Percentiles rank a stretch among this genome's conserved stretches.
phyloP scores from a whole-genome alignment of 2,329 filamentous ascomycete species.

The Fonsecaea erecta region DNA sequence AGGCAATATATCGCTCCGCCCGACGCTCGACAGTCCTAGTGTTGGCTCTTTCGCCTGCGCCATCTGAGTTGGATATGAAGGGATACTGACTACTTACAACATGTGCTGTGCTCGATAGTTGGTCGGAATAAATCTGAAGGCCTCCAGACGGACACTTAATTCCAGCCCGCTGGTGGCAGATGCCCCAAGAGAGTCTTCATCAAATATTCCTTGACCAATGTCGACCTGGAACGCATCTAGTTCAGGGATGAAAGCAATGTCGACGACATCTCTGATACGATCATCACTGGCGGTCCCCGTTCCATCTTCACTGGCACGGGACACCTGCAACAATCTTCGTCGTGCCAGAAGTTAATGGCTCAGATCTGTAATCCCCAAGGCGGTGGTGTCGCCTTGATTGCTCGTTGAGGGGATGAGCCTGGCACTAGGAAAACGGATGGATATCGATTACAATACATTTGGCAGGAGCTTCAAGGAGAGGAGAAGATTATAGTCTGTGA shows the following conservation, averaged over 20 bases:
- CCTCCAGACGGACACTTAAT: slow-evolving; percentile 4
- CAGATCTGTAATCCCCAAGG: slow-evolving; percentile 4
- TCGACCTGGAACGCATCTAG: not conserved
- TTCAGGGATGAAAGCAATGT: not conserved
- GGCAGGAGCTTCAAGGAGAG: no score
- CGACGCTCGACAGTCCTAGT: no score
- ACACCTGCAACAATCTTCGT: slow-evolving; percentile 8
- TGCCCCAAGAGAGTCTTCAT: not conserved
- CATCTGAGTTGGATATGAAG: no score
- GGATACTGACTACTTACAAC: no score
- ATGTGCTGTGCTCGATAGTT: not conserved
- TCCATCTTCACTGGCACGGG: not conserved
- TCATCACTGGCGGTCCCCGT: not conserved
- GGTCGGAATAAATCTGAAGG: not conserved
- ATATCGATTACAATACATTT: slow-evolving; percentile 13
- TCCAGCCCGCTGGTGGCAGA: not conserved
- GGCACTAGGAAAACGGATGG: slow-evolving; percentile 14
- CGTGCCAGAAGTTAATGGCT: slow-evolving; percentile 5
- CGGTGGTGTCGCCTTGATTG: slow-evolving; percentile 5
- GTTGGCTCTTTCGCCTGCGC: no score
- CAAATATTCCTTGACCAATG: not conserved
- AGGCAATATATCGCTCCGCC: no score
- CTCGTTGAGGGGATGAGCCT: slow-evolving; percentile 10
- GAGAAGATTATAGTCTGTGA: no score
- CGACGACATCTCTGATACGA: not conserved